Evolutionary conservation across 2,329 filamentous ascomycete species (phyloP).

Genomic region (Ophiostoma australiae): DNA sequence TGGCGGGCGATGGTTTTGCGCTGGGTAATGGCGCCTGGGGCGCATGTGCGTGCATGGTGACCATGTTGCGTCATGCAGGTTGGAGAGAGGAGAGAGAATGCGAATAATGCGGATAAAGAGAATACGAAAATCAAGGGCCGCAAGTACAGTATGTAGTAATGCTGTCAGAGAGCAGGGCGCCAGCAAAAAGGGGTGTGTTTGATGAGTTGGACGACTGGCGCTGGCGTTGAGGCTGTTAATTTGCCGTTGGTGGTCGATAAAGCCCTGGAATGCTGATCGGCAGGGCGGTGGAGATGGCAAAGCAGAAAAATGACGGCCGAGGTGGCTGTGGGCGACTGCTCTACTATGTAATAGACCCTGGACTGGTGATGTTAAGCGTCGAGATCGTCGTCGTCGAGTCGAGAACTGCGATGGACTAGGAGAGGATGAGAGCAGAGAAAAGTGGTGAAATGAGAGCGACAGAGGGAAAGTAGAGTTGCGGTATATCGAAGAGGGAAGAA

Average conservation of each 20-base stretch:
- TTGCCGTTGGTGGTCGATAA: conserved; percentile 10
- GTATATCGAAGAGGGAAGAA: not conserved
- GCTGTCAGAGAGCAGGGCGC: not conserved
- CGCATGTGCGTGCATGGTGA: conserved; percentile 30
- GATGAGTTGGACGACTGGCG: not conserved
- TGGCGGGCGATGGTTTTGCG: conserved; percentile 22
- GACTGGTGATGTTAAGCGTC: not conserved
- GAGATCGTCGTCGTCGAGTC: conserved; percentile 1
- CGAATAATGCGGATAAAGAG: not conserved
- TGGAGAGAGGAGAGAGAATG: not conserved
- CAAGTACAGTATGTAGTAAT: not conserved
- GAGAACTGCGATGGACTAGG: not conserved
- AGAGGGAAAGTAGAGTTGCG: not conserved
- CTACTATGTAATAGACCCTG: no score
- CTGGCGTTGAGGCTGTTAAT: not conserved
- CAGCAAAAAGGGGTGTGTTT: not conserved
- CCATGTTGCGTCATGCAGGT: conserved; percentile 26
- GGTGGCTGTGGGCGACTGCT: not conserved
- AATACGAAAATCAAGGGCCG: not conserved
- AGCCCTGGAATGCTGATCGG: conserved; percentile 19
- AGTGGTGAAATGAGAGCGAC: not conserved
- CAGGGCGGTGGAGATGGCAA: conserved; percentile 11
- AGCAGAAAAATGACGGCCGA: not conserved
- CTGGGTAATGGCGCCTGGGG: conserved; percentile 26
- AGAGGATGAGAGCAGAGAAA: not conserved